These are phyloP conservation scores for Psidium guajava DNA, from an alignment of 345 rosid genomes.

Conservation along the genomic window DNA sequence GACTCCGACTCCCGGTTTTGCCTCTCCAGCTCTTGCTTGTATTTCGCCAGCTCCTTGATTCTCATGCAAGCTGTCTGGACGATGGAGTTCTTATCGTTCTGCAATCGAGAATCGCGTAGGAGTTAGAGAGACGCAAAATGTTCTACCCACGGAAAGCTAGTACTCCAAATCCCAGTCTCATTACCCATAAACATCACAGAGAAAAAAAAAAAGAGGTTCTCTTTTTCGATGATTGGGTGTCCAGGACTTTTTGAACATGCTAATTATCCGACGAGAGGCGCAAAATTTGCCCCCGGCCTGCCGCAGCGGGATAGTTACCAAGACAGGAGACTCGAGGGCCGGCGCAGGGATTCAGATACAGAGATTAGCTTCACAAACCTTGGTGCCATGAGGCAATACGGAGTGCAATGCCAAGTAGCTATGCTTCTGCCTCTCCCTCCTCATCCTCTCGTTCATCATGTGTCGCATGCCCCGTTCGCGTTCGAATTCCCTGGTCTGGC, in stretches of 20 bases:
- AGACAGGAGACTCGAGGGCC: neutral
- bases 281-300: neutral
- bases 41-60: constrained; percentile 27
- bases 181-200: neutral
- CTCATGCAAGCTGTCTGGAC: constrained; percentile 22
- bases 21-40: constrained; percentile 29
- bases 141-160: no score
- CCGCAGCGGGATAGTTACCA: neutral
- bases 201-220: no score
- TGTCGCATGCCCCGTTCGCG: constrained; percentile 29
- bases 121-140: neutral
- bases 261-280: neutral
- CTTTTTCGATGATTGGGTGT: neutral
- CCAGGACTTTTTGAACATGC: neutral
- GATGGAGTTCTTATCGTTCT: constrained; percentile 57
- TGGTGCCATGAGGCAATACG: constrained; percentile 42
- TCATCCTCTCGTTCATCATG: constrained; percentile 56
- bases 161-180: neutral
- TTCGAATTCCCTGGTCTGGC: constrained; percentile 8
- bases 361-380: constrained; percentile 26
- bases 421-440: constrained; percentile 56
- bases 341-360: neutral
- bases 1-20: constrained; percentile 16
- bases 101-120: neutral
- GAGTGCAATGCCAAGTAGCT: constrained; percentile 44